These are phyloP conservation scores for Aspergillus sp. DNA, from an alignment of 2,329 filamentous ascomycete species.

Conservation along the genomic window DNA sequence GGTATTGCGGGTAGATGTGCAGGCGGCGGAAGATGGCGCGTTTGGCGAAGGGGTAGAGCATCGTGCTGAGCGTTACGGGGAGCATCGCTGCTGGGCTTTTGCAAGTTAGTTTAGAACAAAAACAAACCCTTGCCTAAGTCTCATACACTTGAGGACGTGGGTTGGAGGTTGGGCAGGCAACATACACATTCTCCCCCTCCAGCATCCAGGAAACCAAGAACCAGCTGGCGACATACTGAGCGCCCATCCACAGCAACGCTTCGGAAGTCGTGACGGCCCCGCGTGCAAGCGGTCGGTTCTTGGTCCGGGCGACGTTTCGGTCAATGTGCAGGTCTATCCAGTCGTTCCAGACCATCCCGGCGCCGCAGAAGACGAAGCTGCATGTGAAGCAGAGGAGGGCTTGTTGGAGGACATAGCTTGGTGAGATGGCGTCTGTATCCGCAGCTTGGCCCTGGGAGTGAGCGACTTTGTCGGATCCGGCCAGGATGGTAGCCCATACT, in stretches of 20 bases:
- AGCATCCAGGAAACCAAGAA: constrained; percentile 4
- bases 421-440: constrained; percentile 1
- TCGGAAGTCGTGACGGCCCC: constrained; percentile 29
- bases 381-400: constrained; percentile 28
- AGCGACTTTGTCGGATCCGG: constrained; percentile 1
- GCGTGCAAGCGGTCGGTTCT: constrained; percentile 31
- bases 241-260: constrained; percentile 24
- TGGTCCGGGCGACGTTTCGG: constrained; percentile 33
- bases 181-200: constrained; percentile 1
- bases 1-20: constrained; percentile 20
- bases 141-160: background rate
- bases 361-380: constrained; percentile 33
- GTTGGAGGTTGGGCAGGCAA: background rate
- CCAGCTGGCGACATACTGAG: constrained; percentile 11
- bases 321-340: constrained; percentile 36
- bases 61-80: constrained; percentile 12
- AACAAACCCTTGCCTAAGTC: no score
- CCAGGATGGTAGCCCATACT: constrained; percentile 14
- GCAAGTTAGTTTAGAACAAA: background rate
- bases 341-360: constrained; percentile 39
- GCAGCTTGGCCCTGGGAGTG: background rate
- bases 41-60: constrained; percentile 21
- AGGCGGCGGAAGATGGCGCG: constrained; percentile 11
- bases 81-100: constrained; percentile 11
- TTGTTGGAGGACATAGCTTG: constrained; percentile 25